Conservation (phyloP, 2,329 filamentous ascomycete genomes). For the Bipolaris zeicola region DNA sequence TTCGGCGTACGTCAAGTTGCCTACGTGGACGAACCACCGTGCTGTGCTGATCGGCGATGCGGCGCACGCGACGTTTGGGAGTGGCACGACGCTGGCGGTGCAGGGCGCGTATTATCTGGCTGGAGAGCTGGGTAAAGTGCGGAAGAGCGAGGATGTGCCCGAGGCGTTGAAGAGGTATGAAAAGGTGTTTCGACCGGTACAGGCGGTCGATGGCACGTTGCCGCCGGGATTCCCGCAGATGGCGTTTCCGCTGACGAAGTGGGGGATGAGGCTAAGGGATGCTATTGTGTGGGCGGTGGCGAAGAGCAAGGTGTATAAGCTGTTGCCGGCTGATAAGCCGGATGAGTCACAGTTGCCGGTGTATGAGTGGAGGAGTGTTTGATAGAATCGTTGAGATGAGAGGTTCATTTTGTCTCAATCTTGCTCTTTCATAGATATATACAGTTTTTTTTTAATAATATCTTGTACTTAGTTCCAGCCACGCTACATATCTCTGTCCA, state of each 20-base stretch:
- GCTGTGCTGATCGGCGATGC: constrained; percentile 62
- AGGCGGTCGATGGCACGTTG: constrained; percentile 20
- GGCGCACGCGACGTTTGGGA: constrained; percentile 42
- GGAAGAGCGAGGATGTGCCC: constrained; percentile 20
- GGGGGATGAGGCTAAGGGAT: constrained; percentile 29
- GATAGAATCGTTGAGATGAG: not conserved
- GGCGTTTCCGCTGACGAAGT: constrained; percentile 39
- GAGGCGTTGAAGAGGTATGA: constrained; percentile 32
- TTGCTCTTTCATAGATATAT: too few species aligned
- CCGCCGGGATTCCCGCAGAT: constrained; percentile 26
- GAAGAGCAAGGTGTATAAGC: constrained; percentile 13
- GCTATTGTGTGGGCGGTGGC: constrained; percentile 1
- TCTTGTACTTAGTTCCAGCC: too few species aligned
- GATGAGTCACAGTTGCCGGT: constrained; percentile 2
- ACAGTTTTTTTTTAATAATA: too few species aligned
- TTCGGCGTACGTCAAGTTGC: constrained; percentile 54
- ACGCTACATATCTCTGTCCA: too few species aligned
- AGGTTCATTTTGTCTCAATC: too few species aligned
- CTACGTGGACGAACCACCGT: constrained; percentile 54
- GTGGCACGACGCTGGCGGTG: constrained; percentile 45
- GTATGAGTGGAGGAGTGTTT: constrained; percentile 13
- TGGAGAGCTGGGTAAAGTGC: constrained; percentile 41
- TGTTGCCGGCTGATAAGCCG: constrained; percentile 3
- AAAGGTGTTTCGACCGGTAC: constrained; percentile 21
- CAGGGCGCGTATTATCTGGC: constrained; percentile 49